Evolutionary conservation across 768 basidiomycete species (phyloP).

Genomic region (Trametes elegans): DNA sequence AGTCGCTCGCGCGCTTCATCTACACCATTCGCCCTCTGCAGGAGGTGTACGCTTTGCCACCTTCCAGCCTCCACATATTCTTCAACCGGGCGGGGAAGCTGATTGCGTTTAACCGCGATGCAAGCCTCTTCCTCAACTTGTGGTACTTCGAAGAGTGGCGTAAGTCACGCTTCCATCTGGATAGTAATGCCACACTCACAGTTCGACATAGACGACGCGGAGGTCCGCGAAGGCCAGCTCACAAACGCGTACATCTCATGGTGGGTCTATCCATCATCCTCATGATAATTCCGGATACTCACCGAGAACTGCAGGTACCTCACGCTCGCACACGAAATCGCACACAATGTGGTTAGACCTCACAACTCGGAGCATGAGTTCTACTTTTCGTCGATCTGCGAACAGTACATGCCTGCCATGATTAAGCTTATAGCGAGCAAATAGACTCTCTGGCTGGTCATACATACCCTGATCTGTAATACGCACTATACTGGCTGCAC

Average conservation of each 20-base stretch:
- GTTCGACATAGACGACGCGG: conserved; percentile 58
- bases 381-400: conserved; percentile 89
- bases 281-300: background rate
- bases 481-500: background rate
- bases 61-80: conserved; percentile 80
- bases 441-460: conserved; percentile 1
- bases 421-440: conserved; percentile 6
- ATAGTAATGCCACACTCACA: too few relatives aligned
- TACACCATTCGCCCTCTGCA: conserved; percentile 64
- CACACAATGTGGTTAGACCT: conserved; percentile 82
- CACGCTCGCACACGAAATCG: conserved; percentile 89
- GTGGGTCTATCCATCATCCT: conserved; percentile 37
- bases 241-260: conserved; percentile 78
- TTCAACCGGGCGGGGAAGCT: conserved; percentile 75
- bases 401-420: conserved; percentile 46
- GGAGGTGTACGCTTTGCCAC: conserved; percentile 70
- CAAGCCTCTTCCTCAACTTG: conserved; percentile 85
- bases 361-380: conserved; percentile 95
- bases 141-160: conserved; percentile 87
- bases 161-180: conserved; percentile 38
- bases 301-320: conserved; percentile 63
- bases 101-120: conserved; percentile 92
- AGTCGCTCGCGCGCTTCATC: conserved; percentile 68
- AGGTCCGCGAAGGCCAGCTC: conserved; percentile 52
- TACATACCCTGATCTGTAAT: background rate